These are phyloP conservation scores for Apiospora kogelbergensis DNA, from an alignment of 2,329 filamentous ascomycete genomes.

Conservation along the genomic window DNA sequence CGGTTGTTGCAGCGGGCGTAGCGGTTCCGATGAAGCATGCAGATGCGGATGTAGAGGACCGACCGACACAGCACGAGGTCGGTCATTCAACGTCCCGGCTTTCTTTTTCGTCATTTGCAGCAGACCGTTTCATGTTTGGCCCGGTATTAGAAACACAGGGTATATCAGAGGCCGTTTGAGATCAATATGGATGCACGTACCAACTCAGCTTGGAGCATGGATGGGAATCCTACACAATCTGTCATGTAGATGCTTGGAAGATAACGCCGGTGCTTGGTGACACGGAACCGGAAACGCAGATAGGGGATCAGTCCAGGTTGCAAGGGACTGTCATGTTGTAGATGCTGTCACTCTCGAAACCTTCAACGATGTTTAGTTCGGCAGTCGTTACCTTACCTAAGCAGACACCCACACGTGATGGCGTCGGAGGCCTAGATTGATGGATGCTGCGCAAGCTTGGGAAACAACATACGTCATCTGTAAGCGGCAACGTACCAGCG, in stretches of 20 bases:
- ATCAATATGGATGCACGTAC: not conserved
- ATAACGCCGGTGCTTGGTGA: not conserved
- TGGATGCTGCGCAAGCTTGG: not conserved
- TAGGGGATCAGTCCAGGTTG: not conserved
- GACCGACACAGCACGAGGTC: not conserved
- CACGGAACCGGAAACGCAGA: not conserved
- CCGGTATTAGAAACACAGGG: not conserved
- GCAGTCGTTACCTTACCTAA: not conserved
- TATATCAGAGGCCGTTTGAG: not conserved
- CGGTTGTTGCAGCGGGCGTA: not conserved
- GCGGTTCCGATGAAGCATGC: no score
- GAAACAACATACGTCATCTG: conserved; percentile 1
- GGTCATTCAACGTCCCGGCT: not conserved
- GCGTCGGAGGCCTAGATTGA: not conserved
- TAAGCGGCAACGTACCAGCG: not conserved
- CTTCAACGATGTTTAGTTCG: not conserved
- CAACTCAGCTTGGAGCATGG: not conserved
- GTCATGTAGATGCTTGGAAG: not conserved
- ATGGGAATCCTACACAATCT: not conserved
- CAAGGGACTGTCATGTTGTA: not conserved
- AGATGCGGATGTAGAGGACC: no score
- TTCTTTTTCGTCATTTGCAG: not conserved
- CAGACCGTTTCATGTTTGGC: not conserved
- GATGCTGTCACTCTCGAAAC: not conserved
- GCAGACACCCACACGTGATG: not conserved